Conservation (phyloP, 257 asterid genomes). For the Salvia splendens region DNA sequence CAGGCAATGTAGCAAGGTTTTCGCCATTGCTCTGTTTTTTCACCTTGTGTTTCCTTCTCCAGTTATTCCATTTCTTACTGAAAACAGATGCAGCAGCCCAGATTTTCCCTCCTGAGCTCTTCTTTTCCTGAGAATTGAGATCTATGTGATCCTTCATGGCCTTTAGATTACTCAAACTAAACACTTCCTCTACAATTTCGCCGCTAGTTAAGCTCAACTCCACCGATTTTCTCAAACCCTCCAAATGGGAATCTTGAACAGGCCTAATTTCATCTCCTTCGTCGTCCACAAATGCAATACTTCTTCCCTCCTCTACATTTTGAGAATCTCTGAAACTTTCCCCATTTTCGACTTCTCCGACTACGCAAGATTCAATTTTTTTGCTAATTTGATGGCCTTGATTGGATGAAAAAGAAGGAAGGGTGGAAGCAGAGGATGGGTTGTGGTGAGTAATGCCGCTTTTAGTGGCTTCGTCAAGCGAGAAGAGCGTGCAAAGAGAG, state of each 20-base stretch:
- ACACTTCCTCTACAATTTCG: slow-evolving; percentile 64
- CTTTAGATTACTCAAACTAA: slow-evolving; percentile 40
- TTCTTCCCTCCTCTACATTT: slow-evolving; percentile 31
- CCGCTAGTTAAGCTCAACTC: slow-evolving; percentile 41
- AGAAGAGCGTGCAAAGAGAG: slow-evolving; percentile 63
- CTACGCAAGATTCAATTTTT: slow-evolving; percentile 34
- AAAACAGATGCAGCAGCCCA: slow-evolving; percentile 86
- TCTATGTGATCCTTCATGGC: slow-evolving; percentile 86
- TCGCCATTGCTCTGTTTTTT: slow-evolving; percentile 59
- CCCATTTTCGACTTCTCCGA: slow-evolving; percentile 48
- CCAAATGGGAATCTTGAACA: slow-evolving; percentile 45
- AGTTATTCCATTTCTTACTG: slow-evolving; percentile 86
- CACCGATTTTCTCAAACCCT: slow-evolving; percentile 39
- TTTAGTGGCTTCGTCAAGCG: slow-evolving; percentile 50
- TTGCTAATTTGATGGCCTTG: slow-evolving; percentile 30
- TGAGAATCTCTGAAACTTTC: slow-evolving; percentile 34
- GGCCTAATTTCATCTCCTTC: slow-evolving; percentile 60
- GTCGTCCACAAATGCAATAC: slow-evolving; percentile 36
- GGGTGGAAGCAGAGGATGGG: slow-evolving; percentile 28
- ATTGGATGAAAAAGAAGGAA: slow-evolving; percentile 33
- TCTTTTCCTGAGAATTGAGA: slow-evolving; percentile 59
- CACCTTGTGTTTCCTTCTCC: slow-evolving; percentile 83
- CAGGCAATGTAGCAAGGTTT: slow-evolving; percentile 56
- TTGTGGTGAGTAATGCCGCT: slow-evolving; percentile 10
- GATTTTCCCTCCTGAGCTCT: slow-evolving; percentile 64